Evolutionary conservation across 1,284 basidiomycete species (phyloP).

Genomic region (Leccinum griseonigrum): DNA sequence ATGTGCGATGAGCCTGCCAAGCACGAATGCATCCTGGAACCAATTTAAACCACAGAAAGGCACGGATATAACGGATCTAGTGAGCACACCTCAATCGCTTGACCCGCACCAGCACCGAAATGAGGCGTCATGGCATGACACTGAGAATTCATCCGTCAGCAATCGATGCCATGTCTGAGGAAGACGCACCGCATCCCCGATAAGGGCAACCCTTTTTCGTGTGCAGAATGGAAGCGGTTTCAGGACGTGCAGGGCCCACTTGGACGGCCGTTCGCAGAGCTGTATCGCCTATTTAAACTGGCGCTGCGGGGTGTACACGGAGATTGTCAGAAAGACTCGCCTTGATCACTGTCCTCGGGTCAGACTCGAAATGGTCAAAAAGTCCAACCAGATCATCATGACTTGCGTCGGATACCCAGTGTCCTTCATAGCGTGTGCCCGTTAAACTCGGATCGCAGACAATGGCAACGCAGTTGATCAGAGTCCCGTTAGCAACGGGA

Average conservation of each 20-base stretch:
- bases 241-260: conserved; percentile 33
- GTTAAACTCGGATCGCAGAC: conserved; percentile 35
- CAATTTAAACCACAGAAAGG: background rate
- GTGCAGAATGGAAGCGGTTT: conserved; percentile 33
- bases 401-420: conserved; percentile 34
- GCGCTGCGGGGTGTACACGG: background rate
- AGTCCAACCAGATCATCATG: conserved; percentile 28
- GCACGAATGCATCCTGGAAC: conserved; percentile 35
- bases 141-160: conserved; percentile 5
- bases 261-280: conserved; percentile 21
- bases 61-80: background rate
- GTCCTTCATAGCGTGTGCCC: conserved; percentile 34
- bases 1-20: conserved; percentile 33
- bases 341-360: conserved; percentile 39
- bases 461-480: conserved; percentile 45
- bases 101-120: conserved; percentile 30
- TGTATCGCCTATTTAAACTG: background rate
- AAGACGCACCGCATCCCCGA: conserved; percentile 37
- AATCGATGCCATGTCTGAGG: background rate
- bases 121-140: conserved; percentile 34
- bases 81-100: conserved; percentile 32
- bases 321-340: conserved; percentile 23
- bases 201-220: conserved; percentile 30
- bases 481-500: conserved; percentile 39
- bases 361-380: conserved; percentile 43